Percentiles rank a stretch among this genome's conserved stretches.
Conservation (phyloP, 352 stramenopile genomes). For the Pythium angustatum region DNA sequence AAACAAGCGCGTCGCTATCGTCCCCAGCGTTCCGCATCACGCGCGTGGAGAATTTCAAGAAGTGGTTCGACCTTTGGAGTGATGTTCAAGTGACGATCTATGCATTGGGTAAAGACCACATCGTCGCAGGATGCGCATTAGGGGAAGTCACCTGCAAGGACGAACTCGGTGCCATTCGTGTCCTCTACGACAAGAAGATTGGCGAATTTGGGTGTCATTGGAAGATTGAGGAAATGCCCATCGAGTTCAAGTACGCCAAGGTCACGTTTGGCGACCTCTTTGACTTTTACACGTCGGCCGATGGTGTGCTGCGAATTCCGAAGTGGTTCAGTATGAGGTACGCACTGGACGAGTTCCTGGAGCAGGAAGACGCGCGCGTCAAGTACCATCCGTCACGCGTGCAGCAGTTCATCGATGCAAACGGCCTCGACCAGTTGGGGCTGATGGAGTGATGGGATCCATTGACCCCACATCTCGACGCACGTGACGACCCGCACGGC, state of each 20-base stretch:
- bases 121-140: background rate
- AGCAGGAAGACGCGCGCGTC: constrained; percentile 7
- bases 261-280: constrained; percentile 7
- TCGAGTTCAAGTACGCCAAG: background rate
- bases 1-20: background rate
- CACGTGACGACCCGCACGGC: background rate
- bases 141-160: background rate
- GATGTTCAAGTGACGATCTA: background rate
- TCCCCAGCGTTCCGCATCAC: background rate
- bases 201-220: background rate
- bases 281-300: constrained; percentile 4
- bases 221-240: background rate
- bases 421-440: constrained; percentile 3
- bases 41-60: background rate
- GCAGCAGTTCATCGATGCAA: constrained; percentile 8
- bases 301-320: background rate
- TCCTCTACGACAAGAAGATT: constrained; percentile 11
- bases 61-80: background rate
- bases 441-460: background rate
- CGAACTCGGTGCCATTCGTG: background rate
- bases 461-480: background rate
- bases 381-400: constrained; percentile 4
- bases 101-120: background rate
- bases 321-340: constrained; percentile 1
- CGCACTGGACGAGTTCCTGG: constrained; percentile 2